phyloP scores from a whole-genome alignment of 108 stramenopile species.

The Nitzschia palea region DNA sequence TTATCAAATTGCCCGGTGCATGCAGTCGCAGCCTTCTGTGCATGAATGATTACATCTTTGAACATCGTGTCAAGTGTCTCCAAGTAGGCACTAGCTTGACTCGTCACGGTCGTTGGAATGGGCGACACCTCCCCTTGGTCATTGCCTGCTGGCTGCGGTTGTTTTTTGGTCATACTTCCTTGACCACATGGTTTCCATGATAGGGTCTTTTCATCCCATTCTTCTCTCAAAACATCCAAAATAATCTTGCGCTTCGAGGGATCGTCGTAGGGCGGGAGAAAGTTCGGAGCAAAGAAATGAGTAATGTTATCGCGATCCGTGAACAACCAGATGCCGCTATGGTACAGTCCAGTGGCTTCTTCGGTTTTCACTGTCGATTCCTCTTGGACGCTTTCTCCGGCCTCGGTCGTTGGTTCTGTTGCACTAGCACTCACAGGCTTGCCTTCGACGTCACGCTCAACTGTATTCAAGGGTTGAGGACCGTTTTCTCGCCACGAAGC shows the following conservation, averaged over 20 bases:
- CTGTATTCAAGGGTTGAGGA: constrained; percentile 64
- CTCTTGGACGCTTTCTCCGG: background rate
- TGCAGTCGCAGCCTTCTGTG: no score
- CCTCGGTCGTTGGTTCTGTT: background rate
- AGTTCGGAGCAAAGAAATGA: constrained; percentile 84
- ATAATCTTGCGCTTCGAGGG: constrained; percentile 76
- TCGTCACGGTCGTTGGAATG: no score
- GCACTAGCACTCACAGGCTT: constrained; percentile 13
- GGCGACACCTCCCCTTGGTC: background rate
- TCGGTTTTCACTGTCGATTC: background rate
- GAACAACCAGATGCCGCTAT: constrained; percentile 78
- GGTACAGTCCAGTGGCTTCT: background rate
- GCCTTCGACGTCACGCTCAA: constrained; percentile 47
- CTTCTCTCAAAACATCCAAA: constrained; percentile 67
- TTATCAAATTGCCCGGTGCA: no score
- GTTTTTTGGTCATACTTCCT: constrained; percentile 36
- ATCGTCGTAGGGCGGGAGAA: constrained; percentile 84
- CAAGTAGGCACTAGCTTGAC: no score
- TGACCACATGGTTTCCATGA: constrained; percentile 63
- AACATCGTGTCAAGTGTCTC: no score
- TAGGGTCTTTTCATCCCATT: constrained; percentile 81
- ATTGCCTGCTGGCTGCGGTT: background rate
- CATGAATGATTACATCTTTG: no score
- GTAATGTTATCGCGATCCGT: constrained; percentile 76
- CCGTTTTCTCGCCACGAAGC: constrained; percentile 60